Evolutionary conservation across 345 rosid genomes (phyloP), one percentile per base, ranked within the genome.

Genomic region (Heritiera fomes): DNA sequence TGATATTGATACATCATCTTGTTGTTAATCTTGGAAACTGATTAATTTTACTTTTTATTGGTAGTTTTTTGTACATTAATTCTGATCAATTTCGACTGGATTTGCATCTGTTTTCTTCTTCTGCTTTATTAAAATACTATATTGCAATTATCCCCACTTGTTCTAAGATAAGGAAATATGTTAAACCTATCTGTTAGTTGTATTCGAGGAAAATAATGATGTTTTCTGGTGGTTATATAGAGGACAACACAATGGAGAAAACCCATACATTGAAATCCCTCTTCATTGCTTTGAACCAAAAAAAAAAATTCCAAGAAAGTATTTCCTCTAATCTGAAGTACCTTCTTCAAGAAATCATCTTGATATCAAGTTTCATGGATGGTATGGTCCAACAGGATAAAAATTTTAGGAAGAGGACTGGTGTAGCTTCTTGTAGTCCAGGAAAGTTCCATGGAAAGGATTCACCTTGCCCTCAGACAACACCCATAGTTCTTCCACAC

Each of bases 401-500:
- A 23, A 43, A 0, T 10, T 30, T 52, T 68, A 77, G 72, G 80
- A 87, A 2, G 91, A 79, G 34, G 94, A 89, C 45, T 90, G 98
- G 80, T 94, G 93, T 50, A 85, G 79, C 80, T 92, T 96, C 94
- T 94, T 96, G 85, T 96, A 96, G 76, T 96, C 99, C 58, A 84
- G 87, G 98, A 96, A 94, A 7, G 88, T 87, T 63, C 99, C 99
- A 18, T 77, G 71, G 91, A 94, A 96, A 11, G 99, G 98, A 18
- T 88, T 15, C 50, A 84, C 92, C 84, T 73, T 93, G 14, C 98
- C 98, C 75, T 94, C 77, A 1, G 98, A 92, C 34, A 96, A 98
- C 38, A 70, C 97, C 98, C 99, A 96, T 20, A 96, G 83, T 79
- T 96, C 99, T 15, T 96, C 98, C 38, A 96, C 99, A 6, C 99